Evolutionary conservation across 768 basidiomycete genomes (phyloP).

Genomic region (Podaxis sp.): DNA sequence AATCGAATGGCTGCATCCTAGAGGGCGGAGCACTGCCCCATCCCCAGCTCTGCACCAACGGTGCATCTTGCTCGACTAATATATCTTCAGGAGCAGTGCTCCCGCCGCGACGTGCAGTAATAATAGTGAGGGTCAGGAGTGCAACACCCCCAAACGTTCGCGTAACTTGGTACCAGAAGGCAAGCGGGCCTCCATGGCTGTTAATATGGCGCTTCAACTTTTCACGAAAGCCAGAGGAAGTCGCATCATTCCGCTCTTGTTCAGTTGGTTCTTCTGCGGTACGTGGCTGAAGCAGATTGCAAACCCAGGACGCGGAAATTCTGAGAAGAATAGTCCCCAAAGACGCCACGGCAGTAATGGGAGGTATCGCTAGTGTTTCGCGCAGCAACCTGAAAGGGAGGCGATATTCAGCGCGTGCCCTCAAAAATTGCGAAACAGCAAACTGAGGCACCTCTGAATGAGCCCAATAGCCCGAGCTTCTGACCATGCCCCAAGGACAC

Average conservation of each 20-base stretch:
- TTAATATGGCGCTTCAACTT: constrained; percentile 37
- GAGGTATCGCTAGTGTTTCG: constrained; percentile 34
- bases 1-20: constrained; percentile 28
- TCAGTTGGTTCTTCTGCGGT: neutral
- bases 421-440: neutral
- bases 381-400: constrained; percentile 11
- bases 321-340: constrained; percentile 31
- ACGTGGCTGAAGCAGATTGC: neutral
- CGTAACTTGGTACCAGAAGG: constrained; percentile 45
- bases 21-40: constrained; percentile 8
- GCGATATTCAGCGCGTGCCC: neutral
- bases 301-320: constrained; percentile 18
- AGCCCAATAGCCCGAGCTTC: neutral
- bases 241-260: neutral
- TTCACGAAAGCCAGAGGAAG: constrained; percentile 27
- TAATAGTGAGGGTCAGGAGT: constrained; percentile 50
- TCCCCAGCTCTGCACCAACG: constrained; percentile 15
- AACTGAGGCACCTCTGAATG: neutral
- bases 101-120: constrained; percentile 33
- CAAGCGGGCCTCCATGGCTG: constrained; percentile 42
- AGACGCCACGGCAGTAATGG: constrained; percentile 33
- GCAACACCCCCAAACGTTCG: constrained; percentile 43
- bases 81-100: neutral
- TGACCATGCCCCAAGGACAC: neutral
- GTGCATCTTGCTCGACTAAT: constrained; percentile 28